A percentile compares a stretch with the other conserved stretches of the same genome.
Evolutionary conservation across 768 basidiomycete genomes (phyloP).

Genomic region (Filobasidium floriforme): DNA sequence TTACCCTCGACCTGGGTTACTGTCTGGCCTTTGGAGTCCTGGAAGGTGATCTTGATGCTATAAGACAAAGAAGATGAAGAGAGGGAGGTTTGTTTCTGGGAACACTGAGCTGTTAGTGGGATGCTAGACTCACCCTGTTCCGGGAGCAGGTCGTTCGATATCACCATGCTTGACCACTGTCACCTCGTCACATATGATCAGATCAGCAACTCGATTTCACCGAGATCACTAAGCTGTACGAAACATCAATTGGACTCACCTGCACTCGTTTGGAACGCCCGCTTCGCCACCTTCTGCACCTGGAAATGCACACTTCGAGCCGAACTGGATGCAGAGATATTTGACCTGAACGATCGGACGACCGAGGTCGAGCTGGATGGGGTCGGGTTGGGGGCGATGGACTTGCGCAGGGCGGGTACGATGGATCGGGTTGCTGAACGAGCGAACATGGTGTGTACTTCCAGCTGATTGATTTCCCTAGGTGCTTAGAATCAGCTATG

Average conservation of each 20-base stretch:
- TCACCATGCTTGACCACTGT: conserved; percentile 29
- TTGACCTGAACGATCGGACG: not conserved
- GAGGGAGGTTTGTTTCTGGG: not conserved
- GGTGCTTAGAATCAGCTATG: too few species aligned
- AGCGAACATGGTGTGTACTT: not conserved
- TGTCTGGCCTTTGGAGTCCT: conserved; percentile 73
- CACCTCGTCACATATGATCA: not conserved
- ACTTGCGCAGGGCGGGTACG: not conserved
- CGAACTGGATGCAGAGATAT: not conserved
- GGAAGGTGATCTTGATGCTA: conserved; percentile 84
- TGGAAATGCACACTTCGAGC: not conserved
- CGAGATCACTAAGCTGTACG: not conserved
- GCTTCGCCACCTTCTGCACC: not conserved
- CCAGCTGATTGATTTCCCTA: not conserved
- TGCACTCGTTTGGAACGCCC: conserved; percentile 5
- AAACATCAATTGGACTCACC: not conserved
- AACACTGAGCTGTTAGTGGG: not conserved
- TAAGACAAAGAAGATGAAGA: not conserved
- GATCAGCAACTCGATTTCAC: not conserved
- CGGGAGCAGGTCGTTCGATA: conserved; percentile 34
- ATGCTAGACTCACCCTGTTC: conserved; percentile 34
- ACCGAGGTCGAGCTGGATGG: not conserved
- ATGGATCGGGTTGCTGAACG: not conserved
- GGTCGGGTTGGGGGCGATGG: not conserved
- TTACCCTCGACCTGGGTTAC: conserved; percentile 83